Evolutionary conservation across 1,284 basidiomycete species (phyloP).

Genomic region (Sanguinoderma infundibulare): DNA sequence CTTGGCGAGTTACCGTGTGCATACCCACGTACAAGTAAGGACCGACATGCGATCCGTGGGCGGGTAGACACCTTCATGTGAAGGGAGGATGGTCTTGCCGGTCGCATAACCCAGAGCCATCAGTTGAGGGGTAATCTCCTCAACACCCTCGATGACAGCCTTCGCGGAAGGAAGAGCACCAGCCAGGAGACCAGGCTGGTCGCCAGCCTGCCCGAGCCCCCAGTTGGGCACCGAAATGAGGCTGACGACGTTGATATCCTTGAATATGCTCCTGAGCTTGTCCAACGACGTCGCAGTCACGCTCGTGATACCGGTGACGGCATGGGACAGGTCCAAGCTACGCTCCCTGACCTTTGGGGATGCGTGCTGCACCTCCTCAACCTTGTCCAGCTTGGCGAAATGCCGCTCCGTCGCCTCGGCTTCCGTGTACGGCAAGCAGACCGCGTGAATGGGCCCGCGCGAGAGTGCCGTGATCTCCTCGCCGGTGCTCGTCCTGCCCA

Average conservation of each 20-base stretch:
- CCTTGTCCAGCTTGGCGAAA: constrained; percentile 45
- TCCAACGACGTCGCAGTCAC: constrained; percentile 55
- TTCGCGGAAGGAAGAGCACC: constrained; percentile 77
- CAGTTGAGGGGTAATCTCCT: constrained; percentile 74
- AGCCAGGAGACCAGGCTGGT: constrained; percentile 62
- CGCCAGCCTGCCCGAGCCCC: constrained; percentile 62
- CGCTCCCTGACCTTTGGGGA: constrained; percentile 8
- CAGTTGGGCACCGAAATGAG: constrained; percentile 58
- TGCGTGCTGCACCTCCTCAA: constrained; percentile 8
- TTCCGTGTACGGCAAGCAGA: constrained; percentile 68
- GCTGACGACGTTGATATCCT: constrained; percentile 62
- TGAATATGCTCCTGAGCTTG: constrained; percentile 52
- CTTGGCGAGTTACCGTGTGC: neutral
- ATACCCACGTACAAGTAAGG: constrained; percentile 63
- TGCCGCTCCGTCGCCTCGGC: constrained; percentile 59
- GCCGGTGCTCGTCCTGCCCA: constrained; percentile 24
- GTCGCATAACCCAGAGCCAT: constrained; percentile 80
- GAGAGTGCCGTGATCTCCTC: constrained; percentile 23
- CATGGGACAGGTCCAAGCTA: constrained; percentile 5
- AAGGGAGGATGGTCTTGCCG: constrained; percentile 65
- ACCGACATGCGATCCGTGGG: constrained; percentile 78
- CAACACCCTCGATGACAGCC: constrained; percentile 67
- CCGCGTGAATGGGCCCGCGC: constrained; percentile 70
- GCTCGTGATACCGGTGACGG: constrained; percentile 35
- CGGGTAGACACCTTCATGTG: constrained; percentile 72